These are phyloP conservation scores for Abrus pulchellus DNA, from an alignment of 306 rosid species.

Conservation along the genomic window DNA sequence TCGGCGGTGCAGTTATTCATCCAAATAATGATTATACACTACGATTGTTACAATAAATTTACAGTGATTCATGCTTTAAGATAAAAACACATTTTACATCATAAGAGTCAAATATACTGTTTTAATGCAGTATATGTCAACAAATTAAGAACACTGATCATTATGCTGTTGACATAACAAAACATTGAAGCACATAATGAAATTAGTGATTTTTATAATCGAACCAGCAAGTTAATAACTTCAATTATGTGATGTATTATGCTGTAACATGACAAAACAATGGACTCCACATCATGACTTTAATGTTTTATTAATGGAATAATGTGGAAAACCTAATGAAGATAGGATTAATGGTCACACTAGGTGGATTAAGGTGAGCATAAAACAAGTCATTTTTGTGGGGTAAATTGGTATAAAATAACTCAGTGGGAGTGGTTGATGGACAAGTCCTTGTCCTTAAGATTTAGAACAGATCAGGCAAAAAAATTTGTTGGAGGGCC, in stretches of 20 bases:
- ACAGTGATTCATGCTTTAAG: neutral
- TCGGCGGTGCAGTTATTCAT: neutral
- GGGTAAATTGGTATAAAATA: constrained; percentile 37
- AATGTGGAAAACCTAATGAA: constrained; percentile 43
- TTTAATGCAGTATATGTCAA: constrained; percentile 2
- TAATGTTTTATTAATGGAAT: constrained; percentile 4
- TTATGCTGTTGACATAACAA: neutral
- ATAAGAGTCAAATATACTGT: neutral
- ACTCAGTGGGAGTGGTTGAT: constrained; percentile 51
- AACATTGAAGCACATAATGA: neutral
- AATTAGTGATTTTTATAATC: neutral
- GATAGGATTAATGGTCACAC: constrained; percentile 33
- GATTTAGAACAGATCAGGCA: constrained; percentile 11
- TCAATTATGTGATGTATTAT: constrained; percentile 19
- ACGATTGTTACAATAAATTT: constrained; percentile 12
- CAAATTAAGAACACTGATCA: neutral
- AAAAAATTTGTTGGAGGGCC: constrained; percentile 34
- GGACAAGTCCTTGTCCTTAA: constrained; percentile 19
- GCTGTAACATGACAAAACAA: constrained; percentile 21
- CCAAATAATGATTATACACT: neutral
- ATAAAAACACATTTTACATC: neutral
- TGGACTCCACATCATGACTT: constrained; percentile 40
- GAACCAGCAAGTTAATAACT: neutral
- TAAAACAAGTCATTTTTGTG: constrained; percentile 13
- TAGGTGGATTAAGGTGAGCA: constrained; percentile 25